phyloP scores from a whole-genome alignment of 208 protist species.

The Trypanosomatidae sp. region DNA sequence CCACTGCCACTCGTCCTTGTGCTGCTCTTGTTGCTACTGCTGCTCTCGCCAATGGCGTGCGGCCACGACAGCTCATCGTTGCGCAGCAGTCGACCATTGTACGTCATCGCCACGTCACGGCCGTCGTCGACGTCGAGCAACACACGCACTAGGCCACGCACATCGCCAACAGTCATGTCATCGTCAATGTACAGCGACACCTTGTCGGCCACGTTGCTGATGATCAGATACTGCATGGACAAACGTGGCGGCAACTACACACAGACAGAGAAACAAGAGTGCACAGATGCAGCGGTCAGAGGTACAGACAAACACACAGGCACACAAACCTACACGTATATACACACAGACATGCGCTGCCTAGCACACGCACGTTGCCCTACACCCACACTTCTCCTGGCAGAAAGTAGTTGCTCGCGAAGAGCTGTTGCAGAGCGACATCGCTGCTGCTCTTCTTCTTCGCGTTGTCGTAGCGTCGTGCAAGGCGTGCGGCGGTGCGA shows the following conservation, averaged over 20 bases:
- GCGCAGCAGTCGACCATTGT: conserved; percentile 35
- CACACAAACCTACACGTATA: too few relatives aligned
- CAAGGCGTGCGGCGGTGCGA: too few relatives aligned
- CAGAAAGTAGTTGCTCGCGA: too few relatives aligned
- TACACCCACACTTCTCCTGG: too few relatives aligned
- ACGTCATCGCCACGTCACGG: conserved; percentile 24
- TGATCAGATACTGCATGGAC: conserved; percentile 48
- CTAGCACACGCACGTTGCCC: too few relatives aligned
- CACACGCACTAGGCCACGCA: conserved; percentile 33
- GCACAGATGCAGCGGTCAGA: background rate
- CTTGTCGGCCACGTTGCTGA: conserved; percentile 54
- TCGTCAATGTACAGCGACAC: conserved; percentile 46
- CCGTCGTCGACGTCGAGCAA: conserved; percentile 38
- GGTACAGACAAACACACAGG: too few relatives aligned
- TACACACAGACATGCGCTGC: too few relatives aligned
- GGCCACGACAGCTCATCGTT: conserved; percentile 28
- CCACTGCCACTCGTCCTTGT: background rate
- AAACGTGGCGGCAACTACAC: background rate
- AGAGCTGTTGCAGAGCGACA: too few relatives aligned
- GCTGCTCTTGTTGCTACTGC: conserved; percentile 6
- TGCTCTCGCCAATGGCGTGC: conserved; percentile 2
- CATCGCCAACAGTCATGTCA: conserved; percentile 58
- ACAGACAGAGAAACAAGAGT: background rate
- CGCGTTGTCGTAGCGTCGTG: too few relatives aligned
- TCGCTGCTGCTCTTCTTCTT: too few relatives aligned